A percentile compares a stretch with the other conserved stretches of the same genome.
These are phyloP conservation scores for Jimgerdemannia lactiflua DNA, from an alignment of 192 early-diverging fungal species.

Conservation along the genomic window DNA sequence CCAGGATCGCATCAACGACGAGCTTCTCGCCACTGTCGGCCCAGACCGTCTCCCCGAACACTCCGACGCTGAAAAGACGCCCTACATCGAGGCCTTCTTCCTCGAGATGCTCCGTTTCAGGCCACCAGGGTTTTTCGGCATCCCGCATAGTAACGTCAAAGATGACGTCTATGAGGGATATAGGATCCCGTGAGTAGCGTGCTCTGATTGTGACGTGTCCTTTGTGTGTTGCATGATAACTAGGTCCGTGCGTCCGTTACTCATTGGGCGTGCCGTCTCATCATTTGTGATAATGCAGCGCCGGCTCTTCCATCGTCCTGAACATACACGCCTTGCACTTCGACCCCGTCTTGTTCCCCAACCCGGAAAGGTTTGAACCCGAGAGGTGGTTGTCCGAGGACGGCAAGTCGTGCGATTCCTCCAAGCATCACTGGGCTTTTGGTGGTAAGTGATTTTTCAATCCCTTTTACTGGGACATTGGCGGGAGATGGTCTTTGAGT, in stretches of 20 bases:
- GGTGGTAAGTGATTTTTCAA: neutral
- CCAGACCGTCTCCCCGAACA: neutral
- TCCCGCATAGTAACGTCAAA: neutral
- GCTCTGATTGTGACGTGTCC: neutral
- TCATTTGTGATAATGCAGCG: neutral
- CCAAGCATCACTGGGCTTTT: slow-evolving; percentile 1
- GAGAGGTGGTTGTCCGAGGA: neutral
- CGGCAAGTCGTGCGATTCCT: neutral
- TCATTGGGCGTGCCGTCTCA: neutral
- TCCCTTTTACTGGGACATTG: neutral
- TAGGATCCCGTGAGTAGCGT: neutral
- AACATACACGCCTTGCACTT: neutral
- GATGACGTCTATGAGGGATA: slow-evolving; percentile 1
- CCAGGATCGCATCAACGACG: neutral
- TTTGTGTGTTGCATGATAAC: neutral
- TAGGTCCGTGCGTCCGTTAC: neutral
- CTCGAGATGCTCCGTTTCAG: neutral
- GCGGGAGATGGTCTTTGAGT: no score
- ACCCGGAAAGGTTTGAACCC: neutral
- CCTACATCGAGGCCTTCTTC: neutral
- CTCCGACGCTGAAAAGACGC: neutral
- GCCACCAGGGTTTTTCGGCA: neutral
- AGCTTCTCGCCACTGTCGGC: neutral
- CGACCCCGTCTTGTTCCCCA: neutral
- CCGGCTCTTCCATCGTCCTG: neutral